Base-by-base conservation (phyloP, 352 stramenopile species). In the Phytophthora crassamura region DNA sequence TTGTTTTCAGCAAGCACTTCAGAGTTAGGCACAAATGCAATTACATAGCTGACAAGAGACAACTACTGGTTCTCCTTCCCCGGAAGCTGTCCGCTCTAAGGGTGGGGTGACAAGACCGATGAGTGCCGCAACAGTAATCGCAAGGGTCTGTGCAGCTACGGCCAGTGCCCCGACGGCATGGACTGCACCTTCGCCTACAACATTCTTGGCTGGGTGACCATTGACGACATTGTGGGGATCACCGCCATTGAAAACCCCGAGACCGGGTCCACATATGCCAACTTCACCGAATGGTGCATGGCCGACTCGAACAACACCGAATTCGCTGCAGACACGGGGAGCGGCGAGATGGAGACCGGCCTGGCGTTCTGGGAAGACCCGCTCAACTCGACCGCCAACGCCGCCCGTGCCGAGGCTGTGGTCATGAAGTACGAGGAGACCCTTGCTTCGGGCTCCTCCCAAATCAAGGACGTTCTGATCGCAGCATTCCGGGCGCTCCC, bases 191-290 rank as follows among this genome's bases (percentile, higher is more conserved):
- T 84, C 38, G 69, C 82, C 14, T 94, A 94, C 77, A 87, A 86
- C 52, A 81, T 94, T 35, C 35, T 94, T 0, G 86, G 86, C 20
- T 92, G 80, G 81, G 78, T 94, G 14, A 67, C 85, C 12, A 89
- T 94, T 48, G 85, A 94, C 41, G 85, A 94, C 43, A 60, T 94
- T 25, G 85, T 94, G 1, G 85, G 85, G 5, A 92, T 94, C 66
- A 92, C 85, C 6, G 58, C 49, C 14, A 69, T 90, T n/a, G 70
- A 80, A 28, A 81, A 90, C 60, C 60, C 83, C 2, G 67, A 67
- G 8, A 83, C 71, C 1, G 71, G 64, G 18, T 75, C 78, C 34
- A 33, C 50, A 15, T 93, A 82, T 66, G 55, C 59, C 53, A 89
- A 93, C 55, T 93, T 91, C 55, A 86, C 77, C 4, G 67, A 82